Conservation (phyloP, 2,329 filamentous ascomycete species). For the Ceratocystis diversiconidia region DNA sequence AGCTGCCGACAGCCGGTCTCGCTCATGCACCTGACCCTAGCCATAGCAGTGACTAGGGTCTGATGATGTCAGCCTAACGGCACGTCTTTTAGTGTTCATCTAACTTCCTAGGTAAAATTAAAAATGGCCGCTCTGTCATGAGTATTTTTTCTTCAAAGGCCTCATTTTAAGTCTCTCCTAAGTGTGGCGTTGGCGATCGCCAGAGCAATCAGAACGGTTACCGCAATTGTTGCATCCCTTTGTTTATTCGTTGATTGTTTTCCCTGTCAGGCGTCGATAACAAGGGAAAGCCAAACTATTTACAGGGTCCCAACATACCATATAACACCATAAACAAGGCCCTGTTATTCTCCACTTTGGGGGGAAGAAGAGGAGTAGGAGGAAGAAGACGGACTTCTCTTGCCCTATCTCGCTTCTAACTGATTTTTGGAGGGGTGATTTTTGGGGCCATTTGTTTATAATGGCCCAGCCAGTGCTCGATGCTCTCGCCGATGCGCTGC, state of each 20-base stretch:
- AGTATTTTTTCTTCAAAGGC: too few species aligned
- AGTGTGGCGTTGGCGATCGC: neutral
- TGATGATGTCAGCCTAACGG: neutral
- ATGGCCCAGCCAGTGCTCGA: conserved; percentile 1
- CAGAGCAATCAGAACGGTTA: neutral
- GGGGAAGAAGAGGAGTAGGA: neutral
- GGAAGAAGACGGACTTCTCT: too few species aligned
- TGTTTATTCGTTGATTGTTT: neutral
- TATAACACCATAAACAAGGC: neutral
- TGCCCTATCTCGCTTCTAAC: neutral
- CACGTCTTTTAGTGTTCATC: too few species aligned
- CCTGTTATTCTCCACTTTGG: neutral
- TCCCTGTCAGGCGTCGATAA: neutral
- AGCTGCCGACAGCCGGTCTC: neutral
- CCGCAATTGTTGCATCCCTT: neutral
- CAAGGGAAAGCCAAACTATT: neutral
- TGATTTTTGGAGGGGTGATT: neutral
- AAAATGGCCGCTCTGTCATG: too few species aligned
- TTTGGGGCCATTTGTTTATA: neutral
- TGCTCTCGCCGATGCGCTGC: neutral
- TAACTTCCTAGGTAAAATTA: too few species aligned
- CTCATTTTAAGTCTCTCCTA: neutral
- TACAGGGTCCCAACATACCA: neutral
- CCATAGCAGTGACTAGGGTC: neutral
- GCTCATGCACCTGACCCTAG: neutral